Percentiles rank a stretch among this genome's conserved stretches.
Conservation (phyloP, 371 early-diverging fungal species). For the Mortierella sp. region DNA sequence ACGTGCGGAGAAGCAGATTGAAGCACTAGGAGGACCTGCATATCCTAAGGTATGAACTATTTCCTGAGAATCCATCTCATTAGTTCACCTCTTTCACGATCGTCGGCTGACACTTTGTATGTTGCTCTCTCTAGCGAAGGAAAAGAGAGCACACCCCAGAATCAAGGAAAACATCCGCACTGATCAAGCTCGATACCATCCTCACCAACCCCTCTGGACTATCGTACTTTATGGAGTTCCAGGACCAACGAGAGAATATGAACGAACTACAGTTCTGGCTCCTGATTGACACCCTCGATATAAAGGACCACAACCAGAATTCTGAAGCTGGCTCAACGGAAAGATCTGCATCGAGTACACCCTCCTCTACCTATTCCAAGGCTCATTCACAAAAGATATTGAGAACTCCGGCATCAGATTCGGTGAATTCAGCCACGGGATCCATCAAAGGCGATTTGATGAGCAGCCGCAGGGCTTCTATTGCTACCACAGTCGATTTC, state of each 20-base stretch:
- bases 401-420: slow-evolving; percentile 30
- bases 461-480: slow-evolving; percentile 21
- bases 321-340: slow-evolving; percentile 1
- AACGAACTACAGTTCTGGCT: slow-evolving; percentile 82
- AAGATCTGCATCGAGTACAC: slow-evolving; percentile 16
- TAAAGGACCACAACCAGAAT: slow-evolving; percentile 17
- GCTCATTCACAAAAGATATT: slow-evolving; percentile 9
- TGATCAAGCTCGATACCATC: slow-evolving; percentile 26
- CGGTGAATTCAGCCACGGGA: slow-evolving; percentile 2
- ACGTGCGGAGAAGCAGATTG: slow-evolving; percentile 79
- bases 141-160: slow-evolving; percentile 26
- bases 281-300: slow-evolving; percentile 75
- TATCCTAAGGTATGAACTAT: slow-evolving; percentile 52
- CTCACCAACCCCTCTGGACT: slow-evolving; percentile 71
- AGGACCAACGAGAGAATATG: slow-evolving; percentile 77
- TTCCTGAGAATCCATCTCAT: too few relatives aligned
- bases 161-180: slow-evolving; percentile 19
- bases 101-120: background rate
- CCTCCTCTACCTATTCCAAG: slow-evolving; percentile 19
- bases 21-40: slow-evolving; percentile 65
- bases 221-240: slow-evolving; percentile 85
- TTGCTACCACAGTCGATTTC: slow-evolving; percentile 22
- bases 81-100: background rate
- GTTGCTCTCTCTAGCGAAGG: slow-evolving; percentile 15
- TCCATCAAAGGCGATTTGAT: slow-evolving; percentile 8